These are phyloP conservation scores for Coprinopsis sp. DNA, from an alignment of 768 basidiomycete genomes.

Conservation along the genomic window DNA sequence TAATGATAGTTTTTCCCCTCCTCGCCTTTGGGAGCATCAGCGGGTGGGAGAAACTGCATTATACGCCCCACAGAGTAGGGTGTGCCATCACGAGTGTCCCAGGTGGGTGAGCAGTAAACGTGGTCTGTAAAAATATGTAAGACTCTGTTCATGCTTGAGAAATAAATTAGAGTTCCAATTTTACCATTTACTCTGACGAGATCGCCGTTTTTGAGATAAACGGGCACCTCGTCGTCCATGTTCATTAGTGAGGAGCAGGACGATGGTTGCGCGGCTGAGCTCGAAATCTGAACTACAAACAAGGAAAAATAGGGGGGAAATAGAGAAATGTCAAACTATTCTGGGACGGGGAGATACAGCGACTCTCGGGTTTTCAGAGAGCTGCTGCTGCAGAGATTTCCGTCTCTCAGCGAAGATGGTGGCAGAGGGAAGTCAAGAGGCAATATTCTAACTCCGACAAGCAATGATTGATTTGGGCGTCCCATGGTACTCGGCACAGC, in stretches of 20 bases:
- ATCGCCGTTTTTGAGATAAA: conserved; percentile 77
- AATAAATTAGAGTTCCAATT: conserved; percentile 23
- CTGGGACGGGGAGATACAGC: conserved; percentile 17
- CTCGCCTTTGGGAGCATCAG: conserved; percentile 61
- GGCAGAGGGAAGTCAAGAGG: conserved; percentile 37
- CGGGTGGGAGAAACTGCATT: conserved; percentile 91
- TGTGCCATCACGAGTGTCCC: conserved; percentile 88
- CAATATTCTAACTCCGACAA: conserved; percentile 40
- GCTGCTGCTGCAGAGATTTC: conserved; percentile 16
- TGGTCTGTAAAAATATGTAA: conserved; percentile 68
- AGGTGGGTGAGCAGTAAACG: conserved; percentile 93
- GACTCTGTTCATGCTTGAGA: conserved; percentile 10
- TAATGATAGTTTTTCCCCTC: conserved; percentile 65
- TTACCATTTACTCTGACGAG: conserved; percentile 84
- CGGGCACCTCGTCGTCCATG: conserved; percentile 28
- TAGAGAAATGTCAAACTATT: conserved; percentile 15
- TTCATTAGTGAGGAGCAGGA: no score
- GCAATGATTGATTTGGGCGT: conserved; percentile 1
- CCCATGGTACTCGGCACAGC: no score
- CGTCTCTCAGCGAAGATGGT: conserved; percentile 26
- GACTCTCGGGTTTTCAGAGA: conserved; percentile 19
- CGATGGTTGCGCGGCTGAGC: conserved; percentile 23
- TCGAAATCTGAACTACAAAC: conserved; percentile 24
- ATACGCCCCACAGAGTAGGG: conserved; percentile 95
- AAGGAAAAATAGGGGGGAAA: conserved; percentile 28